phyloP scores from a whole-genome alignment of 345 rosid species.

The Populus tremula region DNA sequence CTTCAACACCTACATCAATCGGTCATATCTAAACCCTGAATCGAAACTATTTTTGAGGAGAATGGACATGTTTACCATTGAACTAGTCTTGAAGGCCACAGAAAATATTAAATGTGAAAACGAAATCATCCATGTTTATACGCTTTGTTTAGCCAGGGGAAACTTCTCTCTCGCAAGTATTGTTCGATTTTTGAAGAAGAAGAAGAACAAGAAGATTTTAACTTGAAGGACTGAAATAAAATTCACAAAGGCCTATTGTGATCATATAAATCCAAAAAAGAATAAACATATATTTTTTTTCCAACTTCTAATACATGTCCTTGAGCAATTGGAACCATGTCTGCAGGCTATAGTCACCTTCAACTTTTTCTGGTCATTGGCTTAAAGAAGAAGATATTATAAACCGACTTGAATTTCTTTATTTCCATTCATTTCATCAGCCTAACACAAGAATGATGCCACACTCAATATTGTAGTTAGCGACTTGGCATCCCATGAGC shows the following conservation, averaged over 20 bases:
- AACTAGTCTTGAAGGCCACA: neutral
- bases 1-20: no score
- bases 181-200: neutral
- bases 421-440: no score
- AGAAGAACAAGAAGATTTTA: neutral
- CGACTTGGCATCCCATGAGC: neutral
- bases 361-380: no score
- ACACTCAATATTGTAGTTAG: neutral
- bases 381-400: no score
- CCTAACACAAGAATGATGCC: neutral
- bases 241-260: neutral
- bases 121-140: neutral
- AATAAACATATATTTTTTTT: no score
- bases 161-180: neutral
- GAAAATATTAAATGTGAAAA: neutral
- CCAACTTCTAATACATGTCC: no score
- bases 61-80: neutral
- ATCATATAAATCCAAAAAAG: neutral
- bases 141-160: neutral
- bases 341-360: no score
- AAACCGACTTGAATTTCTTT: no score
- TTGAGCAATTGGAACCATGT: no score
- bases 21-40: no score
- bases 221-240: neutral
- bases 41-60: neutral